Evolutionary conservation across 2,329 filamentous ascomycete genomes (phyloP).

Genomic region (Erysiphe pisi): DNA sequence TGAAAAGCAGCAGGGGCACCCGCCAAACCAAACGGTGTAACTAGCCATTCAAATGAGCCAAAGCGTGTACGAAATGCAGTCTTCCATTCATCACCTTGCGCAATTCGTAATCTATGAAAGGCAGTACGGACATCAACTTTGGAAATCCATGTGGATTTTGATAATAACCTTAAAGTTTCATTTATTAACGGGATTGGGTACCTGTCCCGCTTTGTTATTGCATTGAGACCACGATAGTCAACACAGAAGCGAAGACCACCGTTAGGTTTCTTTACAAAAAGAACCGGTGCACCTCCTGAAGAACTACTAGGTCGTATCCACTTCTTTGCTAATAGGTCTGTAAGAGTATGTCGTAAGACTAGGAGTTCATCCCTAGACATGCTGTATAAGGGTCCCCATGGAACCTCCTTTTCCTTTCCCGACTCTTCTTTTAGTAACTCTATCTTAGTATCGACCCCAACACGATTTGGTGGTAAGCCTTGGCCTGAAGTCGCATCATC

Average conservation of each 20-base stretch:
- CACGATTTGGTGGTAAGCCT: not conserved
- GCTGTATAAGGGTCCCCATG: not conserved
- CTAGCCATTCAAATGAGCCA: not conserved
- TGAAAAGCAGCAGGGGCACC: not conserved
- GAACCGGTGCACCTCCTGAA: not conserved
- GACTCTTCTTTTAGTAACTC: not conserved
- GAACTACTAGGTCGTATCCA: not conserved
- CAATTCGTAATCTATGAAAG: not conserved
- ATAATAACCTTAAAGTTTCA: not conserved
- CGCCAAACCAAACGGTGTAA: not conserved
- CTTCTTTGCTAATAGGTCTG: not conserved
- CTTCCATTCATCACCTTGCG: not conserved
- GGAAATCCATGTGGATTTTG: not conserved
- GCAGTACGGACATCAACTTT: not conserved
- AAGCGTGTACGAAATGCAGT: not conserved
- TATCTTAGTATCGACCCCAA: not conserved
- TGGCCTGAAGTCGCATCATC: not conserved
- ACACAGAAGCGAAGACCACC: not conserved
- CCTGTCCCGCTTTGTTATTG: not conserved
- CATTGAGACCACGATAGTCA: not conserved
- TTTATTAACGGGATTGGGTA: not conserved
- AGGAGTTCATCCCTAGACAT: not conserved
- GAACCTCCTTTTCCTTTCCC: not conserved
- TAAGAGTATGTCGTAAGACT: not conserved
- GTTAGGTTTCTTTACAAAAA: not conserved